These are phyloP conservation scores for Leucaena leucocephala DNA, from an alignment of 306 rosid genomes.

Conservation along the genomic window DNA sequence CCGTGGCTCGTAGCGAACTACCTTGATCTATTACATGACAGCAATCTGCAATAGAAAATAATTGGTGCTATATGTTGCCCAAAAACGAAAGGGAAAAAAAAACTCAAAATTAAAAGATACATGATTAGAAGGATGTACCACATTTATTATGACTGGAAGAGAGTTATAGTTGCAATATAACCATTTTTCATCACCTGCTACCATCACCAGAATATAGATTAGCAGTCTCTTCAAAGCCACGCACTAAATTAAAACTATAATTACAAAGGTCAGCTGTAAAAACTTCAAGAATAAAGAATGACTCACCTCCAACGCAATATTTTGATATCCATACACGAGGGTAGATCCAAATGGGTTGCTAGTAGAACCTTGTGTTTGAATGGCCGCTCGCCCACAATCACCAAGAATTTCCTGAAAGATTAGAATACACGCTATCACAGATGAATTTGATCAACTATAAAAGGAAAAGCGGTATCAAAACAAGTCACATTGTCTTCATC, in stretches of 20 bases:
- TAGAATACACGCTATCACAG: constrained; percentile 24
- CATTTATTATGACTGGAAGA: constrained; percentile 77
- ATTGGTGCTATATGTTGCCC: background rate
- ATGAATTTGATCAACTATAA: background rate
- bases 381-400: constrained; percentile 98
- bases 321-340: constrained; percentile 90
- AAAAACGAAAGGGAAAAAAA: background rate
- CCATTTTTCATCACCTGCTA: constrained; percentile 96
- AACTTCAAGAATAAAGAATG: constrained; percentile 31
- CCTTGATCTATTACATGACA: background rate
- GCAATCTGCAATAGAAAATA: background rate
- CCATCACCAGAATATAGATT: constrained; percentile 43
- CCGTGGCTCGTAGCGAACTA: background rate
- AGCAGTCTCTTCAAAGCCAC: constrained; percentile 33
- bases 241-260: background rate
- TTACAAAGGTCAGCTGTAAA: background rate
- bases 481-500: constrained; percentile 23
- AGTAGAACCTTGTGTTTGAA: constrained; percentile 95
- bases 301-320: constrained; percentile 93
- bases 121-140: constrained; percentile 37
- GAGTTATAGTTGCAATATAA: constrained; percentile 92
- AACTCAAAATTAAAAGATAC: background rate
- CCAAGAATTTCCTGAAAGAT: constrained; percentile 81
- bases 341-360: constrained; percentile 98
- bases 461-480: constrained; percentile 19